phyloP scores from a whole-genome alignment of 2,329 filamentous ascomycete species.

The Trichophyton rubrum region DNA sequence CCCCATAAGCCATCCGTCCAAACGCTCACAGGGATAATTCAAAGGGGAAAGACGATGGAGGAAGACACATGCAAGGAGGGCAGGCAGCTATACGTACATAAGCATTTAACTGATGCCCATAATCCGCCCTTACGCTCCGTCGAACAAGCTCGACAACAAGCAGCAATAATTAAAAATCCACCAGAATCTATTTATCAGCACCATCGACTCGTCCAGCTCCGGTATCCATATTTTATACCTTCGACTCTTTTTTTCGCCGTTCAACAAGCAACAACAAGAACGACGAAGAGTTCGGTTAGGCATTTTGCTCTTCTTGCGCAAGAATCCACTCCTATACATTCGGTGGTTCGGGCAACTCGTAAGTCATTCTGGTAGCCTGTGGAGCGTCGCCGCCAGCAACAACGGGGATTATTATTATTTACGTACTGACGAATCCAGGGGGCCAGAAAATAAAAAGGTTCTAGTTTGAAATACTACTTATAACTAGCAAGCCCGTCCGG shows the following conservation, averaged over 20 bases:
- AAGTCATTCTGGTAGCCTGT: background rate
- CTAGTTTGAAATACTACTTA: background rate
- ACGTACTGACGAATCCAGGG: background rate
- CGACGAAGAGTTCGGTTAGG: background rate
- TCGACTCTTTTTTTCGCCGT: background rate
- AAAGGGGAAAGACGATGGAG: background rate
- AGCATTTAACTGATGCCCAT: background rate
- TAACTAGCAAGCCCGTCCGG: background rate
- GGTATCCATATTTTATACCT: conserved; percentile 1
- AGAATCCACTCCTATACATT: conserved; percentile 1
- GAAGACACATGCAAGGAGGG: background rate
- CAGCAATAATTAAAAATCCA: too few species aligned
- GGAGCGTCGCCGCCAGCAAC: background rate
- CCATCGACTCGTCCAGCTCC: background rate
- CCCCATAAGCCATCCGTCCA: background rate
- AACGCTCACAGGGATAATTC: background rate
- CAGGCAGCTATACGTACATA: background rate
- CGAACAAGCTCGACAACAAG: background rate
- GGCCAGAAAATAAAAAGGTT: background rate
- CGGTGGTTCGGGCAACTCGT: conserved; percentile 1
- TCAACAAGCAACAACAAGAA: background rate
- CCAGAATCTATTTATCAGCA: too few species aligned
- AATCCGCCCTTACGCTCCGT: background rate
- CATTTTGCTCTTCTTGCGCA: background rate
- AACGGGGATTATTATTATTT: background rate